phyloP scores from a whole-genome alignment of 2,329 filamentous ascomycete genomes.

The Fusarium sp. region DNA sequence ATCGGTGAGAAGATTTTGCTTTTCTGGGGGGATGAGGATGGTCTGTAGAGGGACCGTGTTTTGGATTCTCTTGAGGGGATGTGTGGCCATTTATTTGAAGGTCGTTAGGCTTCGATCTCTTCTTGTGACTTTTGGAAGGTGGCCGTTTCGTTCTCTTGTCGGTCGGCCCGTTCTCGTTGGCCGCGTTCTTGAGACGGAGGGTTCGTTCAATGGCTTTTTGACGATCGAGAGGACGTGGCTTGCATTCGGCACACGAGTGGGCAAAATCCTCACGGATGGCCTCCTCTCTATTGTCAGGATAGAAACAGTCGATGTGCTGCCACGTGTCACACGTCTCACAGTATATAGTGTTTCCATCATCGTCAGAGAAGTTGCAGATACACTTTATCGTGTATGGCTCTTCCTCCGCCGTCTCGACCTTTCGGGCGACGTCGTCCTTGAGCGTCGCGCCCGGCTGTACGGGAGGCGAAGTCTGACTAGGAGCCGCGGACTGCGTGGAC shows the following conservation, averaged over 20 bases:
- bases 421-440: constrained; percentile 60
- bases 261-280: constrained; percentile 80
- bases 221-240: constrained; percentile 81
- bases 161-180: constrained; percentile 63
- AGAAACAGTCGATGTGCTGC: constrained; percentile 99
- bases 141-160: constrained; percentile 84
- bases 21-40: constrained; percentile 79
- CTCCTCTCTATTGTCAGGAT: constrained; percentile 80
- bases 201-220: constrained; percentile 81
- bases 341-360: constrained; percentile 97
- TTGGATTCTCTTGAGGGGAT: constrained; percentile 70
- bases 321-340: constrained; percentile 97
- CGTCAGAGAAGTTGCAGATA: constrained; percentile 93
- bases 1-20: constrained; percentile 84
- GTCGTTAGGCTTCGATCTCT: constrained; percentile 83
- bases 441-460: constrained; percentile 50
- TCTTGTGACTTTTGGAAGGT: constrained; percentile 87
- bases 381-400: constrained; percentile 97
- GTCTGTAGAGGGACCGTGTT: constrained; percentile 63
- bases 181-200: constrained; percentile 70
- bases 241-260: constrained; percentile 92
- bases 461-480: constrained; percentile 67
- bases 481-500: constrained; percentile 70
- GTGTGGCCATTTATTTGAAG: constrained; percentile 78
- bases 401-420: constrained; percentile 74